Percentiles rank a stretch among this genome's conserved stretches.
Conservation (phyloP, 2,329 filamentous ascomycete species). For the Fusarium ambrosium region DNA sequence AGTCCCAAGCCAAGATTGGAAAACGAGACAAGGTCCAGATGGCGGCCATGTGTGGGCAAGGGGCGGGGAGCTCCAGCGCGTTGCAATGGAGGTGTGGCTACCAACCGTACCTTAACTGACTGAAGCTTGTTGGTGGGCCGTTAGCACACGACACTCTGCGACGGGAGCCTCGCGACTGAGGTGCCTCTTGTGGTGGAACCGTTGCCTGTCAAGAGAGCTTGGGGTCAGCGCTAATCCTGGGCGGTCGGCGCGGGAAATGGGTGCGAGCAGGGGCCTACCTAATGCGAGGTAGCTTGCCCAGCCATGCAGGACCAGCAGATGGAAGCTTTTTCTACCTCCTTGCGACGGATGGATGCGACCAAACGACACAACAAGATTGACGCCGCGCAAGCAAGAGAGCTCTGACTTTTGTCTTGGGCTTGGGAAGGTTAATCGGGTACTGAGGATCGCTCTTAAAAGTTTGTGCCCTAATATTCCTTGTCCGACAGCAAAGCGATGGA, state of each 20-base stretch:
- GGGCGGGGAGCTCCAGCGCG: slow-evolving; percentile 24
- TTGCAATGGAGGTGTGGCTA: slow-evolving; percentile 33
- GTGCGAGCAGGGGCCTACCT: slow-evolving; percentile 33
- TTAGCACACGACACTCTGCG: slow-evolving; percentile 37
- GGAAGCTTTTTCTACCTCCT: slow-evolving; percentile 5
- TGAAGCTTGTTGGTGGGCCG: slow-evolving; percentile 31
- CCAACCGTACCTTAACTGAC: slow-evolving; percentile 24
- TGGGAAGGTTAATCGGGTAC: slow-evolving; percentile 5
- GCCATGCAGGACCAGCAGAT: slow-evolving; percentile 1
- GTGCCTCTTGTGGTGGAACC: slow-evolving; percentile 41
- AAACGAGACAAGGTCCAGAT: slow-evolving; percentile 34
- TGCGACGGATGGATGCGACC: background rate
- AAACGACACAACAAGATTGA: background rate
- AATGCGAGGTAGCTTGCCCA: background rate
- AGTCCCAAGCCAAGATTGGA: slow-evolving; percentile 26
- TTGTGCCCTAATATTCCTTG: background rate
- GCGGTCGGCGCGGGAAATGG: slow-evolving; percentile 35
- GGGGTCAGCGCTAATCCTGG: slow-evolving; percentile 42
- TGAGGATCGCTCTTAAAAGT: background rate
- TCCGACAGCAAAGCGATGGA: background rate
- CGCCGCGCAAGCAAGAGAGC: background rate
- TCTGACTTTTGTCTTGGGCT: background rate
- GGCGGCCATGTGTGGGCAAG: slow-evolving; percentile 40
- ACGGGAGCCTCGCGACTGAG: slow-evolving; percentile 22
- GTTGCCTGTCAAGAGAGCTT: slow-evolving; percentile 43